Evolutionary conservation across 1,284 basidiomycete genomes (phyloP).

Genomic region (Apiotrichum gracile): DNA sequence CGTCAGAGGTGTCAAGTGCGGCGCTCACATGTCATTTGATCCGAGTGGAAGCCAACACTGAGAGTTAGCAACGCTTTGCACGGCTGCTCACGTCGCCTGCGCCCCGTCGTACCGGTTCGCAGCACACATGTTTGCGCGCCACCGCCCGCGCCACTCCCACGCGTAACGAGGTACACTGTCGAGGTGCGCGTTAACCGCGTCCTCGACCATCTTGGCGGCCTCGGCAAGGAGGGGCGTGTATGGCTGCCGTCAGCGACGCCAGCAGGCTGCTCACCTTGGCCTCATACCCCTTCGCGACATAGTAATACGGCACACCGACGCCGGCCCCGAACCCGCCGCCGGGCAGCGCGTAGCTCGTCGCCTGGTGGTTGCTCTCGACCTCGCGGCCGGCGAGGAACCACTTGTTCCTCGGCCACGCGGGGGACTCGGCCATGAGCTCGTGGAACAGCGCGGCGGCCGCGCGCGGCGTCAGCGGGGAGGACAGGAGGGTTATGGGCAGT

Average conservation of each 20-base stretch:
- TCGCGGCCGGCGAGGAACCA: conserved; percentile 42
- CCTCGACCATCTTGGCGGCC: conserved; percentile 70
- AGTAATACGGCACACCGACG: conserved; percentile 23
- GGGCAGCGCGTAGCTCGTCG: conserved; percentile 58
- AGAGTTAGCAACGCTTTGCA: not conserved
- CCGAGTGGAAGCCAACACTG: conserved; percentile 80
- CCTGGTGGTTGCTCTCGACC: conserved; percentile 61
- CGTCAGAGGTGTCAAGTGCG: not conserved
- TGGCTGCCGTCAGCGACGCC: conserved; percentile 21
- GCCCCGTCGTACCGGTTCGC: conserved; percentile 82
- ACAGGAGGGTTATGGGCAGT: conserved; percentile 49
- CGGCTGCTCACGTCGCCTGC: conserved; percentile 53
- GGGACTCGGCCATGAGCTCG: conserved; percentile 40
- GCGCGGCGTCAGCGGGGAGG: conserved; percentile 55
- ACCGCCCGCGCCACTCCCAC: conserved; percentile 67
- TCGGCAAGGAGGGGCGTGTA: conserved; percentile 71
- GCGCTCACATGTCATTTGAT: conserved; percentile 48
- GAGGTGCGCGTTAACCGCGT: conserved; percentile 69
- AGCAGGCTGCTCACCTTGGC: conserved; percentile 3
- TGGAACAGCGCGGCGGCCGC: conserved; percentile 60
- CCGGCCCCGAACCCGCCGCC: conserved; percentile 47
- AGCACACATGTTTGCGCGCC: conserved; percentile 86
- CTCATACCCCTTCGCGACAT: conserved; percentile 22
- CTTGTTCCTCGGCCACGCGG: conserved; percentile 32
- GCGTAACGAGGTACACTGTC: conserved; percentile 58